Conservation (phyloP, 305 asterid genomes). For the Solanum hybrid region DNA sequence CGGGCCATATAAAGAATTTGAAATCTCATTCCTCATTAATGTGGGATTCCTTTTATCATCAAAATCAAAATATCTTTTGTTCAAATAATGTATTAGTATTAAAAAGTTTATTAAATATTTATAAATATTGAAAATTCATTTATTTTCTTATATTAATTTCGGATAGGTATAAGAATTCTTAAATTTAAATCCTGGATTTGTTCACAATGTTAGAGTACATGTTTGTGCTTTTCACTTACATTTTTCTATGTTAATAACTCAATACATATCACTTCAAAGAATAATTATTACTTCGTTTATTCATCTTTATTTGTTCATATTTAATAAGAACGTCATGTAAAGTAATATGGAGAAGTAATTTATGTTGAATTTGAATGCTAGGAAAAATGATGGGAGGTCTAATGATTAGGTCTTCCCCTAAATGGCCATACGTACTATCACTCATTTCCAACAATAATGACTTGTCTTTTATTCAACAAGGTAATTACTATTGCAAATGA, state of each 20-base stretch:
- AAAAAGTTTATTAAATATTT: not conserved
- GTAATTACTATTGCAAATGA: not conserved
- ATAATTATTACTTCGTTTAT: not conserved
- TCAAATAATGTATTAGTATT: not conserved
- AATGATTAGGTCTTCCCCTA: slow-evolving; percentile 1
- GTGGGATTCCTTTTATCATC: not conserved
- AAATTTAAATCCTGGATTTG: not conserved
- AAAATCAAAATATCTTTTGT: not conserved
- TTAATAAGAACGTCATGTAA: not conserved
- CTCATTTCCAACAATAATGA: not conserved
- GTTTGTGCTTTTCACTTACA: not conserved
- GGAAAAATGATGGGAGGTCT: not conserved
- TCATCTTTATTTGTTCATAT: too few relatives aligned
- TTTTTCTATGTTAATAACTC: not conserved
- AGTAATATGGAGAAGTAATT: not conserved
- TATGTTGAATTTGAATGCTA: not conserved
- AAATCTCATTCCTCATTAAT: not conserved
- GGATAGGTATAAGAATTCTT: not conserved
- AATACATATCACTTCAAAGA: not conserved
- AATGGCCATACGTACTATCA: not conserved
- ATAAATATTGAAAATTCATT: not conserved
- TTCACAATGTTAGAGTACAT: not conserved
- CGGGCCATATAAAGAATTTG: too few relatives aligned
- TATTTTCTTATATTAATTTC: not conserved
- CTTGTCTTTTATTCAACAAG: not conserved